Evolutionary conservation across 2,329 filamentous ascomycete genomes (phyloP).

Genomic region (Fusarium miscanthi): DNA sequence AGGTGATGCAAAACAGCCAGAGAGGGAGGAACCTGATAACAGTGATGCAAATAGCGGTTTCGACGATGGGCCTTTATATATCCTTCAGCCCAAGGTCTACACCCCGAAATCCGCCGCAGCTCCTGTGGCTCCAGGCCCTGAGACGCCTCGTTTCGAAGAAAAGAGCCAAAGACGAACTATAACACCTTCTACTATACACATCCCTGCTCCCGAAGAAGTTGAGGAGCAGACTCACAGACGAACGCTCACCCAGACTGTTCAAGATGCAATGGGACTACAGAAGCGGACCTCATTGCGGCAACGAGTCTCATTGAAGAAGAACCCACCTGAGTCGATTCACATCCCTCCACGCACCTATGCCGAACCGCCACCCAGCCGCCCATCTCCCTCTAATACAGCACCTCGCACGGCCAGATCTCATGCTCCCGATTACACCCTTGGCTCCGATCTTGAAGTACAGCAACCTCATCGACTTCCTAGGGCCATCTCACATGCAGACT

Average conservation of each 20-base stretch:
- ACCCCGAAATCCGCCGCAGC: constrained; percentile 64
- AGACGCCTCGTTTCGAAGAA: constrained; percentile 16
- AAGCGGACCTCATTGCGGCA: constrained; percentile 63
- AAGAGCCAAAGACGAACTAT: constrained; percentile 31
- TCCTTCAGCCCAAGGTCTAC: constrained; percentile 69
- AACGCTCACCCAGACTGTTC: constrained; percentile 36
- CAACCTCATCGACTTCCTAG: constrained; percentile 50
- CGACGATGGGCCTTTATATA: constrained; percentile 58
- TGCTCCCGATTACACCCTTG: constrained; percentile 60
- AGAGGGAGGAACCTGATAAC: constrained; percentile 17
- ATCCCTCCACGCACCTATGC: constrained; percentile 56
- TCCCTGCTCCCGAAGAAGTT: constrained; percentile 26
- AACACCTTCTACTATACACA: constrained; percentile 19
- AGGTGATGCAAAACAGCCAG: constrained; percentile 10
- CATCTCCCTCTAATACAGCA: constrained; percentile 49
- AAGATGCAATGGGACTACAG: constrained; percentile 38
- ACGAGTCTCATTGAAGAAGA: constrained; percentile 65
- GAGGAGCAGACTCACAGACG: constrained; percentile 26
- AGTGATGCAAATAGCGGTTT: constrained; percentile 22
- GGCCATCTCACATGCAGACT: constrained; percentile 49
- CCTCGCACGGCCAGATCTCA: constrained; percentile 47
- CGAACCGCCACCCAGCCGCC: constrained; percentile 41
- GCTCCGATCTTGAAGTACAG: constrained; percentile 57
- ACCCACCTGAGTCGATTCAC: constrained; percentile 63
- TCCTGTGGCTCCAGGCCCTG: constrained; percentile 52